A percentile compares a stretch with the other conserved stretches of the same genome.
Conservation (phyloP, 257 asterid species). For the Phtheirospermum japonicum region DNA sequence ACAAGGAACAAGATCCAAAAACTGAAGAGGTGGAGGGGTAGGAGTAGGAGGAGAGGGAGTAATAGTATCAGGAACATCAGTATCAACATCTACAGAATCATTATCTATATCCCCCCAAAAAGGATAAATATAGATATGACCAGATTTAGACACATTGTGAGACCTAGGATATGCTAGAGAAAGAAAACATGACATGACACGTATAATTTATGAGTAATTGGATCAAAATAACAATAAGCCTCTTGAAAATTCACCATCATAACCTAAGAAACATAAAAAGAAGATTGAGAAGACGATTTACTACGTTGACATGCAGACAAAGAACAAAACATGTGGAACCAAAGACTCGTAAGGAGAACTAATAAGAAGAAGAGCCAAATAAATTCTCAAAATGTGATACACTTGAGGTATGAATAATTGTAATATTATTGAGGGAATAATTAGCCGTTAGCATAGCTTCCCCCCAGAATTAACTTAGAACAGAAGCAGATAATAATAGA, state of each 20-base stretch:
- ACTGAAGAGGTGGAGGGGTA: not conserved
- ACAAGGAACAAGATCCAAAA: not conserved
- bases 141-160: not conserved
- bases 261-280: not conserved
- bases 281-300: not conserved
- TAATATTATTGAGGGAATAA: not conserved
- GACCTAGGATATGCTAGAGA: not conserved
- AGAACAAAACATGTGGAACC: not conserved
- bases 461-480: not conserved
- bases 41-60: not conserved
- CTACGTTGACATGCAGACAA: not conserved
- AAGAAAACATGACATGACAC: not conserved
- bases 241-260: too few species aligned
- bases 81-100: too few species aligned
- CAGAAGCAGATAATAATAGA: not conserved
- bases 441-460: not conserved
- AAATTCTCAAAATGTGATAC: not conserved
- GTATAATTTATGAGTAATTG: not conserved
- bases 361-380: too few species aligned
- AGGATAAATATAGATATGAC: not conserved
- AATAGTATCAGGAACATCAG: not conserved
- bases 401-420: not conserved
- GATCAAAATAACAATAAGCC: not conserved
- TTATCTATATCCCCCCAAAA: not conserved
- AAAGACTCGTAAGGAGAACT: too few species aligned